Base-by-base conservation (phyloP, 805 yeast species). In the Starmera caribaea region DNA sequence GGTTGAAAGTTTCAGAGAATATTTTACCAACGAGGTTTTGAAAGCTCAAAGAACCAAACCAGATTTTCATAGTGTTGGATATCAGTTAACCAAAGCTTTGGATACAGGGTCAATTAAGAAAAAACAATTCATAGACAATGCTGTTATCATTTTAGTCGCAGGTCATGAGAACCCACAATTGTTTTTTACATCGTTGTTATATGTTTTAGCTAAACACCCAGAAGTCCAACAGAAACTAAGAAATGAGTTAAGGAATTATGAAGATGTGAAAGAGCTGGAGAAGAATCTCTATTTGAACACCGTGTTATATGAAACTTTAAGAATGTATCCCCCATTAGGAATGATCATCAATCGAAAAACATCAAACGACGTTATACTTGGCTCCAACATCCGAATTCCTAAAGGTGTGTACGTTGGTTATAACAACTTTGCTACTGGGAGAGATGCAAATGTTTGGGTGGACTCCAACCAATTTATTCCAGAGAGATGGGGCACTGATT, bases 151-250 rank as follows among this genome's bases (percentile, higher is more conserved):
- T 4, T 53, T 76, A 48, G 71, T 76, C 35, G 82, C 82, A 0
- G 82, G 81, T 0, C 82, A 76, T 52, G 82, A 76, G 46, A 76
- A 76, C 44, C 82, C 82, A 0, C 76, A 74, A 43, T 49, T 76
- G 17, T 53, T 75, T 10, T 47, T 75, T 43, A 63, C 71, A 1
- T 70, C 78, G 0, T 48, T 69, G 6, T 45, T 76, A 2, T 75
- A 66, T 41, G 45, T 71, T 12, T 46, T 76, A 24, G 73, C 71
- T 2, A 75, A 74, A 42, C 38, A 66, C 45, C 56, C 55, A 1
- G 37, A 45, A 1, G 40, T 62, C 8, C 77, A 72, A 43, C 28
- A 38, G 1, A 42, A 44, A 9, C 41, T 69, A 6, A 49, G 73
- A 32, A 29, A 41, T 1, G 59, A 51, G 17, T 8, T 55, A 1